Evolutionary conservation across 495 filamentous ascomycete genomes (phyloP).

Genomic region (Peziza echinospora): DNA sequence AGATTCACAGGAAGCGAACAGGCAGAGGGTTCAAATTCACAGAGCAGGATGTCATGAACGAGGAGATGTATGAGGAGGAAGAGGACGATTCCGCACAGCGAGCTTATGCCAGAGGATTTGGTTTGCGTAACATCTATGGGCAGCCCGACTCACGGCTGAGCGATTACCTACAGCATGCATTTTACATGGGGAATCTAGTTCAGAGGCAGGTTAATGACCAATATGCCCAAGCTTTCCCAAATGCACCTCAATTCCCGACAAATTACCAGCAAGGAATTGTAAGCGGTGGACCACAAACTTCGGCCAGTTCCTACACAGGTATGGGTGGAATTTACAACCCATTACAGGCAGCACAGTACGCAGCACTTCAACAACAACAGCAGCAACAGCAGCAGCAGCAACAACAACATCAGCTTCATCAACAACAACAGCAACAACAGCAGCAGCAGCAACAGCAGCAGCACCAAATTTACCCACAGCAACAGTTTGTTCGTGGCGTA

Average conservation of each 20-base stretch:
- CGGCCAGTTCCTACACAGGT: neutral
- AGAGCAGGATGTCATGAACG: slow-evolving; percentile 70
- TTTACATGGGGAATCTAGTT: neutral
- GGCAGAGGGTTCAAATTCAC: slow-evolving; percentile 67
- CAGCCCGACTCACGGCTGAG: neutral
- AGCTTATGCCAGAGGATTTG: neutral
- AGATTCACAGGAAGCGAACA: slow-evolving; percentile 75
- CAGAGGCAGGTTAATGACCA: neutral
- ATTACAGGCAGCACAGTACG: neutral
- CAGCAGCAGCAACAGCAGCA: neutral
- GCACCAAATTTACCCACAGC: neutral
- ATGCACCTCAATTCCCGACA: neutral
- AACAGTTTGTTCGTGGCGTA: neutral
- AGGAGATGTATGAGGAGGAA: slow-evolving; percentile 96
- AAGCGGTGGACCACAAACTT: neutral
- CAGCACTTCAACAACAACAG: neutral
- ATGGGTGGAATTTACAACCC: neutral
- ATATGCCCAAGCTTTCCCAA: neutral
- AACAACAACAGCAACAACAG: neutral
- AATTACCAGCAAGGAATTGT: neutral
- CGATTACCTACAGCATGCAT: neutral
- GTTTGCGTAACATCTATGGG: neutral
- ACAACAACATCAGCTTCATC: neutral
- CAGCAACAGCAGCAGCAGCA: neutral
- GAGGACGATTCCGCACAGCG: slow-evolving; percentile 32